phyloP scores from a whole-genome alignment of 1,139 yeast genomes.

The Entelexis sorbosivorans region DNA sequence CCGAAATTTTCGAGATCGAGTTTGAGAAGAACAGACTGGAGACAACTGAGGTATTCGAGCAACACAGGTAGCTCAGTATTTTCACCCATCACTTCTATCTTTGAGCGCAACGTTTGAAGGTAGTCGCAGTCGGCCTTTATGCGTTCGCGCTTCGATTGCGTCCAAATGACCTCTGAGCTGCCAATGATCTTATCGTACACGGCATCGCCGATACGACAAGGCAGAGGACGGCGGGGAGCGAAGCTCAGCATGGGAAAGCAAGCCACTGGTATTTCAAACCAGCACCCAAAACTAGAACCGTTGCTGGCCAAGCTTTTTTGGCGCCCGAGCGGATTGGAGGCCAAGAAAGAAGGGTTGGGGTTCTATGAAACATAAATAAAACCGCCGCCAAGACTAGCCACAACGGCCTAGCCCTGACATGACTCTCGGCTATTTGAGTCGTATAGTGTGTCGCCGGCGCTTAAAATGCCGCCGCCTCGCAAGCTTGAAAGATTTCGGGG shows the following conservation, averaged over 20 bases:
- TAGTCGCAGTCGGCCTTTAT: slow-evolving; percentile 1
- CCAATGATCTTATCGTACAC: neutral
- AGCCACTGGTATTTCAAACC: too few species aligned
- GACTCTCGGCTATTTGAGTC: neutral
- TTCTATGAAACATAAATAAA: neutral
- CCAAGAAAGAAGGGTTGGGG: slow-evolving; percentile 5
- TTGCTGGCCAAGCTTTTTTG: neutral
- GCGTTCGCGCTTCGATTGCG: neutral
- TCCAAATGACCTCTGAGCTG: neutral
- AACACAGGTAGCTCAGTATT: neutral
- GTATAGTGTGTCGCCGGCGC: too few species aligned
- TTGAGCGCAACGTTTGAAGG: slow-evolving; percentile 6
- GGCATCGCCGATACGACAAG: neutral
- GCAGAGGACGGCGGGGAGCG: neutral
- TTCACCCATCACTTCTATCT: neutral
- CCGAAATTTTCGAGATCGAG: slow-evolving; percentile 27
- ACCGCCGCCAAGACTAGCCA: neutral
- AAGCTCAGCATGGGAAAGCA: neutral
- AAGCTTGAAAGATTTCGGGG: too few species aligned
- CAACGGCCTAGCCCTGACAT: neutral
- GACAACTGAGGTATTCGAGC: neutral
- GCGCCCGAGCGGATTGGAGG: neutral
- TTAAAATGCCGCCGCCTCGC: too few species aligned
- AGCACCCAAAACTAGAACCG: too few species aligned
- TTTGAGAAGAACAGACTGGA: neutral